phyloP scores from a whole-genome alignment of 768 basidiomycete genomes.

The Phanerodontia chrysosporium region DNA sequence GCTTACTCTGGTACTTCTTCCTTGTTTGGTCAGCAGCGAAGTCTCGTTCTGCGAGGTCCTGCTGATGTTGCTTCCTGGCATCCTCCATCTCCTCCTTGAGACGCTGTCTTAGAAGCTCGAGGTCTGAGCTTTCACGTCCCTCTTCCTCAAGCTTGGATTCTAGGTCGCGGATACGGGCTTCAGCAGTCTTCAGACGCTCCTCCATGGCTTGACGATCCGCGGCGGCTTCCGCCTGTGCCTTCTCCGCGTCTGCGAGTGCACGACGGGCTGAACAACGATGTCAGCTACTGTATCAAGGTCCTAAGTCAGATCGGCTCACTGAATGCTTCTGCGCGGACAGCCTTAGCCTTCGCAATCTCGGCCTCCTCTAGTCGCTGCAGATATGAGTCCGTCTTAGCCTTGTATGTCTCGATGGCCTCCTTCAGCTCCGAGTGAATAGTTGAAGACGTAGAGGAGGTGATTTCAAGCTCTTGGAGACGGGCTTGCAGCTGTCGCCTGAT shows the following conservation, averaged over 20 bases:
- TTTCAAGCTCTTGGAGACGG: slow-evolving; percentile 60
- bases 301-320: slow-evolving; percentile 31
- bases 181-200: slow-evolving; percentile 44
- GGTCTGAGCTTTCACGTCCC: slow-evolving; percentile 61
- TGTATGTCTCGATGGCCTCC: slow-evolving; percentile 60
- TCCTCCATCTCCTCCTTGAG: slow-evolving; percentile 76
- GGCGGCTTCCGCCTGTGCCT: slow-evolving; percentile 43
- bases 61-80: slow-evolving; percentile 71
- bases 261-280: slow-evolving; percentile 44
- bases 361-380: slow-evolving; percentile 60
- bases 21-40: slow-evolving; percentile 76
- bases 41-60: slow-evolving; percentile 77
- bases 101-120: slow-evolving; percentile 59
- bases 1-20: slow-evolving; percentile 82
- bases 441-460: slow-evolving; percentile 52
- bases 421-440: slow-evolving; percentile 61
- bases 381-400: slow-evolving; percentile 55
- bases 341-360: slow-evolving; percentile 64
- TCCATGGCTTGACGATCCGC: slow-evolving; percentile 51
- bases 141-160: slow-evolving; percentile 64
- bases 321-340: slow-evolving; percentile 58
- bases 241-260: slow-evolving; percentile 59
- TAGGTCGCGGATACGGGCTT: slow-evolving; percentile 52
- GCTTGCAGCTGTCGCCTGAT: slow-evolving; percentile 55
- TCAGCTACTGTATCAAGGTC: not conserved